A percentile compares a stretch with the other conserved stretches of the same genome.
Evolutionary conservation across 768 basidiomycete genomes (phyloP).

Genomic region (Kwoniella botswanensis): DNA sequence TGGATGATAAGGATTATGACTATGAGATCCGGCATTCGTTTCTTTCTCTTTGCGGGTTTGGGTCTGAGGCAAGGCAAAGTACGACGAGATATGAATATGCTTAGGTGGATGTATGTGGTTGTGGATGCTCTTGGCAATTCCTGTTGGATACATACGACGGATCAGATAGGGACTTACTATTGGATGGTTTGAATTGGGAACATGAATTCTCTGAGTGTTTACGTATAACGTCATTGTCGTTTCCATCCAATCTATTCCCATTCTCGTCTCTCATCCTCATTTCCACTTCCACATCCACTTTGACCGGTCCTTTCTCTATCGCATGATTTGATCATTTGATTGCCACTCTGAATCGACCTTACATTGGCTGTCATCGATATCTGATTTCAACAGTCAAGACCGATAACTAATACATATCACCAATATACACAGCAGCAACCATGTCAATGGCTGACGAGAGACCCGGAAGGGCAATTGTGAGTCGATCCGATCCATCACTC

Average conservation of each 20-base stretch:
- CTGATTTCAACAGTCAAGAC: not conserved
- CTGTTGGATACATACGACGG: not conserved
- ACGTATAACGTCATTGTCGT: conserved; percentile 14
- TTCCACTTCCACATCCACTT: not conserved
- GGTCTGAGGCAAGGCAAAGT: too few relatives aligned
- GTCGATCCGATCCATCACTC: conserved; percentile 10
- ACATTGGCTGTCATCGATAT: not conserved
- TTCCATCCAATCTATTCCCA: not conserved
- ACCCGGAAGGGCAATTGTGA: conserved; percentile 41
- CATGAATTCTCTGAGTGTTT: conserved; percentile 1
- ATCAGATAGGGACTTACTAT: not conserved
- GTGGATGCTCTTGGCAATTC: not conserved
- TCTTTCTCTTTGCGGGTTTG: not conserved
- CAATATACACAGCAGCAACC: conserved; percentile 4
- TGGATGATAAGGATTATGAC: not conserved
- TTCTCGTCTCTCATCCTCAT: not conserved
- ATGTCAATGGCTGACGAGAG: conserved; percentile 28
- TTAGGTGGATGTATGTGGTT: not conserved
- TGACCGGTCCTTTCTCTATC: not conserved
- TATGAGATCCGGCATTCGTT: too few relatives aligned
- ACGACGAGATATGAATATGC: not conserved
- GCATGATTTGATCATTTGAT: not conserved
- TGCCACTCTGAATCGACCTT: not conserved
- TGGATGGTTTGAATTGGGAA: not conserved
- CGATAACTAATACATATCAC: not conserved